Percentiles rank a stretch among this genome's conserved stretches.
phyloP scores from a whole-genome alignment of 2,329 filamentous ascomycete species.

The Calonectria pauciramosa region DNA sequence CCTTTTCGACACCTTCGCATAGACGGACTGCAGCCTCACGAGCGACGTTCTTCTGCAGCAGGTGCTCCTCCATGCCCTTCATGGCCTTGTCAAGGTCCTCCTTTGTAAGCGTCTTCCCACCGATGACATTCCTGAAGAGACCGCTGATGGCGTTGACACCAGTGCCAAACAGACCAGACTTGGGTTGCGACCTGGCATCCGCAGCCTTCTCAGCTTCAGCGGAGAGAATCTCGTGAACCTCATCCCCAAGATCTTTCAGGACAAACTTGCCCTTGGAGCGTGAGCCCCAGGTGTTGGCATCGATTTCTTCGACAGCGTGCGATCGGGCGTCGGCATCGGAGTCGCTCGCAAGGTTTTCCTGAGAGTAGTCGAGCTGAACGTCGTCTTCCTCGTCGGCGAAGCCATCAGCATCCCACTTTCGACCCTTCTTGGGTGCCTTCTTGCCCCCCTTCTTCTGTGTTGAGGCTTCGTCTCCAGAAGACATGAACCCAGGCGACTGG shows the following conservation, averaged over 20 bases:
- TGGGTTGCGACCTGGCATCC: conserved; percentile 60
- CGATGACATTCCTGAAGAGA: conserved; percentile 94
- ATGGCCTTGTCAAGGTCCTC: conserved; percentile 92
- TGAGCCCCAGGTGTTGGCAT: conserved; percentile 86
- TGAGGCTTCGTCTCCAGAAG: conserved; percentile 86
- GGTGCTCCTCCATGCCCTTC: conserved; percentile 95
- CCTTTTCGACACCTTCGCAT: conserved; percentile 91
- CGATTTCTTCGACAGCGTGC: conserved; percentile 79
- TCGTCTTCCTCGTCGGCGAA: conserved; percentile 86
- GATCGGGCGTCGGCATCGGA: conserved; percentile 67
- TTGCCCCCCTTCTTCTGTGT: conserved; percentile 63
- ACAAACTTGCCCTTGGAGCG: conserved; percentile 94
- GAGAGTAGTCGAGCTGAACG: conserved; percentile 89
- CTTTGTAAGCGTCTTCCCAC: conserved; percentile 91
- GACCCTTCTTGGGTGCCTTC: conserved; percentile 86
- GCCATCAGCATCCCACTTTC: conserved; percentile 94
- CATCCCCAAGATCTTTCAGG: conserved; percentile 91
- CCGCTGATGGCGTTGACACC: conserved; percentile 87
- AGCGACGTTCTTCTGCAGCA: conserved; percentile 96
- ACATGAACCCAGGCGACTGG: conserved; percentile 74
- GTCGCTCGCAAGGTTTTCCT: conserved; percentile 66
- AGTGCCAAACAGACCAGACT: conserved; percentile 80
- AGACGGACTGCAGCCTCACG: conserved; percentile 92
- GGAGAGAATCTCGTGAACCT: conserved; percentile 90
- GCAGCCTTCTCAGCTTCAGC: conserved; percentile 74